Evolutionary conservation across 129 eudicot genomes (phyloP).

Genomic region (Artemisia argyi): DNA sequence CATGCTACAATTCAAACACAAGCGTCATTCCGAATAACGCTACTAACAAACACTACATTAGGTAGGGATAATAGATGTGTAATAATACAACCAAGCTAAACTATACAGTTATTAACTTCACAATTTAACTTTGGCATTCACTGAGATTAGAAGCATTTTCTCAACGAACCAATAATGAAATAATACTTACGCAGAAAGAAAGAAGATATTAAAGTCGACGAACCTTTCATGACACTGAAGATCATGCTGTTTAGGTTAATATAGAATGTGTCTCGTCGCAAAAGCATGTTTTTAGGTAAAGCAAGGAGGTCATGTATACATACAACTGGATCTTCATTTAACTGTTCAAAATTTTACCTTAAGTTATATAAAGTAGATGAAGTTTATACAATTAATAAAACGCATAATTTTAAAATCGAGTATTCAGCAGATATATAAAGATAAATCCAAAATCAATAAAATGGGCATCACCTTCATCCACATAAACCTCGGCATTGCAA

Average conservation of each 20-base stretch:
- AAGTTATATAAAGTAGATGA: conserved; percentile 17
- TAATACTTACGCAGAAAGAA: conserved; percentile 2
- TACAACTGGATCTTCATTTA: conserved; percentile 65
- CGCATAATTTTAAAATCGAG: not conserved
- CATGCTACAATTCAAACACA: not conserved
- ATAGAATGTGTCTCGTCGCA: conserved; percentile 69
- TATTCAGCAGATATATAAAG: not conserved
- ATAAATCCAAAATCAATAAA: not conserved
- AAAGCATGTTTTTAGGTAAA: conserved; percentile 69
- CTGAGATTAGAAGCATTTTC: not conserved
- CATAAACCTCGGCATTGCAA: conserved; percentile 81
- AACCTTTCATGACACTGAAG: conserved; percentile 72
- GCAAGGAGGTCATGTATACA: conserved; percentile 58
- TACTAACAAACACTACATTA: conserved; percentile 11
- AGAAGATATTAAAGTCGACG: conserved; percentile 17
- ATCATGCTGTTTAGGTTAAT: conserved; percentile 58
- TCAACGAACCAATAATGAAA: conserved; percentile 14
- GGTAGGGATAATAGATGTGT: not conserved
- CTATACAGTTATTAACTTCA: not conserved
- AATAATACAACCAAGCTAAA: not conserved
- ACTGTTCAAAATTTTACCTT: conserved; percentile 41
- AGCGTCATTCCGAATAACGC: not conserved
- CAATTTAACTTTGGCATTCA: not conserved
- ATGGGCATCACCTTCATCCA: conserved; percentile 72
- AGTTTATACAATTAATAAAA: conserved; percentile 3